Percentiles rank a stretch among this genome's conserved stretches.
These are phyloP conservation scores for Dimocarpus longan DNA, from an alignment of 345 rosid species.

Conservation along the genomic window DNA sequence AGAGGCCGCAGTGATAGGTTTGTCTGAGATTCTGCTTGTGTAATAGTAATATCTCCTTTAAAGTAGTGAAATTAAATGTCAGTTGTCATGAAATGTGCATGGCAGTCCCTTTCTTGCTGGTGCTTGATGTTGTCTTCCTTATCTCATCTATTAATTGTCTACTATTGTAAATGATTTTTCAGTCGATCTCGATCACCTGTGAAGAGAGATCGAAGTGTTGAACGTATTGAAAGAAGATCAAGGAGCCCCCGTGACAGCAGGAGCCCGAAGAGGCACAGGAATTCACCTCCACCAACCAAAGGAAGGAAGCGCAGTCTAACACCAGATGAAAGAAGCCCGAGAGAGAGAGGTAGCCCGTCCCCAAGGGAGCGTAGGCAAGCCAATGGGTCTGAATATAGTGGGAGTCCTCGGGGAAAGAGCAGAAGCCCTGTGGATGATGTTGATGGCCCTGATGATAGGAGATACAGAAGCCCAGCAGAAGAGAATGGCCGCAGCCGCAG, in stretches of 20 bases:
- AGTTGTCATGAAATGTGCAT: neutral
- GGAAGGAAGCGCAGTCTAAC: conserved; percentile 59
- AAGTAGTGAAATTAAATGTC: neutral
- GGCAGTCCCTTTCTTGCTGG: neutral
- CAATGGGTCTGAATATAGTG: conserved; percentile 54
- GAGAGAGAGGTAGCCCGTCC: conserved; percentile 39
- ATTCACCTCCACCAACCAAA: conserved; percentile 42
- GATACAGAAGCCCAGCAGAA: conserved; percentile 54
- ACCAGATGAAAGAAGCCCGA: conserved; percentile 53
- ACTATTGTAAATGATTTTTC: conserved; percentile 4
- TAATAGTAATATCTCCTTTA: neutral
- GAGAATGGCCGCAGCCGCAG: conserved; percentile 56
- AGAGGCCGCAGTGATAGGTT: conserved; percentile 87
- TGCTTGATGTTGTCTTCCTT: neutral
- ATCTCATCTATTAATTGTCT: neutral
- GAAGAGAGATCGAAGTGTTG: conserved; percentile 62
- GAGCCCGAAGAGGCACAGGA: conserved; percentile 35
- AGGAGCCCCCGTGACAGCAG: conserved; percentile 43
- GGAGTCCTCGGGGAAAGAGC: conserved; percentile 58
- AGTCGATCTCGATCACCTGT: conserved; percentile 78
- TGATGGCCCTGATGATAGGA: conserved; percentile 39
- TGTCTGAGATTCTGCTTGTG: neutral
- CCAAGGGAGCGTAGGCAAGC: conserved; percentile 45
- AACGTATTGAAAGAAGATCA: conserved; percentile 39
- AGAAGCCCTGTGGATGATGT: conserved; percentile 47